These are phyloP conservation scores for Penicillium crustosum DNA, from an alignment of 2,329 filamentous ascomycete genomes.

Conservation along the genomic window DNA sequence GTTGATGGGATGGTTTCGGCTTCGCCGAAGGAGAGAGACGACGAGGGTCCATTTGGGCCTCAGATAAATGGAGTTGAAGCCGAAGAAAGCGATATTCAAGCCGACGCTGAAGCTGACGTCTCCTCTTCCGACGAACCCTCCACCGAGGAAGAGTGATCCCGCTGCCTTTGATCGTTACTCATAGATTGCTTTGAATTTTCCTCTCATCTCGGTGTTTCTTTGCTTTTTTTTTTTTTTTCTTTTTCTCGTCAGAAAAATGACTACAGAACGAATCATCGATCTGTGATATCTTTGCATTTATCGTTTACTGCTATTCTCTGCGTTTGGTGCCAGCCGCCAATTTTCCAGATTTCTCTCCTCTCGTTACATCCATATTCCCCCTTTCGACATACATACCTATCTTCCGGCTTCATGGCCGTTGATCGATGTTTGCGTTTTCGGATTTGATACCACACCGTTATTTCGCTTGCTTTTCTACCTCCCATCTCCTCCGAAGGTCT, in stretches of 20 bases:
- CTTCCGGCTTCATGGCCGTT: conserved; percentile 18
- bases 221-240: background rate
- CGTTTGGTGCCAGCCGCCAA: conserved; percentile 1
- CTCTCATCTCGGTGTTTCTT: conserved; percentile 4
- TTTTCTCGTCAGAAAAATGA: background rate
- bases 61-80: conserved; percentile 22
- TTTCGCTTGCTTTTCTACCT: conserved; percentile 8
- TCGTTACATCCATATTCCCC: conserved; percentile 12
- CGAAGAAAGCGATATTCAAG: background rate
- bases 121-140: conserved; percentile 9
- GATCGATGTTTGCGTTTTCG: conserved; percentile 23
- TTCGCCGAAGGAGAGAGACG: conserved; percentile 32
- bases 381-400: conserved; percentile 18
- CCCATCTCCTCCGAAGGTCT: conserved; percentile 1
- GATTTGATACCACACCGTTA: conserved; percentile 30
- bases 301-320: conserved; percentile 1
- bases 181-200: conserved; percentile 6
- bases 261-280: background rate
- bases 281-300: conserved; percentile 6
- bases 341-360: conserved; percentile 2
- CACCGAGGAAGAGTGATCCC: conserved; percentile 10
- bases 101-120: conserved; percentile 5
- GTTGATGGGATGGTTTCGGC: conserved; percentile 42
- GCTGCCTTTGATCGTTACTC: background rate
- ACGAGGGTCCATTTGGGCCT: conserved; percentile 36